Base-by-base conservation (phyloP, 2,329 filamentous ascomycete genomes). In the Orbilia blumenaviensis region DNA sequence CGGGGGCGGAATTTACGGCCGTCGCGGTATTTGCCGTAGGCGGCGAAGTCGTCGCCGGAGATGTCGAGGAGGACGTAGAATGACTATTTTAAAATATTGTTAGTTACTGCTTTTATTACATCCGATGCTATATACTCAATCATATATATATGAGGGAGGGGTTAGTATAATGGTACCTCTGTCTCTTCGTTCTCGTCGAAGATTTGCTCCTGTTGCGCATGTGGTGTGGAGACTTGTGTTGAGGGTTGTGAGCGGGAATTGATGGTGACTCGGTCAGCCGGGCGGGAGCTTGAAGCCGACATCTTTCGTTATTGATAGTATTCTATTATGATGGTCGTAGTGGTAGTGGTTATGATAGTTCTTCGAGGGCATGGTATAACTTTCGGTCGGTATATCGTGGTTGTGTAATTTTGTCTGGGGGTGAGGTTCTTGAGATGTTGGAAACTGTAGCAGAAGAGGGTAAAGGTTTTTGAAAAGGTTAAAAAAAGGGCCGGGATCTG, bases 21-120 rank as follows among this genome's bases (percentile, higher is more conserved):
- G 46, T 69, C 58, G 48, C 72, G 72, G 64, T 69, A 76, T 63
- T 68, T 63, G 14, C 72, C 72, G 50, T 76, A 76, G 16, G 72
- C 58, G 10, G 72, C 64, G n/a, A 69, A 76, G 32, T 76, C 72
- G 41, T 76, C 72, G 64, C 58, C 64, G 10, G 72, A 69, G 64
- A 76, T 56, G 46, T 76, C 72, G 56, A 76, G 72, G 60, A 76
- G 29, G 32, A 76, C 64, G 64, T 76, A 76, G 64, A 76, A 76
- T 16, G 72, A 76, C 72, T n/a, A n/a, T 54, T 52, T 32, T 36
- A 12, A 5, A 16, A 2, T 10, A n/a, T 6, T 7, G n/a, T 66
- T 54, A 63, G 46, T 25, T n/a, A n/a, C n/a, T n/a, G n/a, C 1
- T 29, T 44, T 21, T 21, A 29, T 7, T 14, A n/a, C n/a, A n/a